These are phyloP conservation scores for Leccinum pachyderme DNA, from an alignment of 1,284 basidiomycete genomes.

Conservation along the genomic window DNA sequence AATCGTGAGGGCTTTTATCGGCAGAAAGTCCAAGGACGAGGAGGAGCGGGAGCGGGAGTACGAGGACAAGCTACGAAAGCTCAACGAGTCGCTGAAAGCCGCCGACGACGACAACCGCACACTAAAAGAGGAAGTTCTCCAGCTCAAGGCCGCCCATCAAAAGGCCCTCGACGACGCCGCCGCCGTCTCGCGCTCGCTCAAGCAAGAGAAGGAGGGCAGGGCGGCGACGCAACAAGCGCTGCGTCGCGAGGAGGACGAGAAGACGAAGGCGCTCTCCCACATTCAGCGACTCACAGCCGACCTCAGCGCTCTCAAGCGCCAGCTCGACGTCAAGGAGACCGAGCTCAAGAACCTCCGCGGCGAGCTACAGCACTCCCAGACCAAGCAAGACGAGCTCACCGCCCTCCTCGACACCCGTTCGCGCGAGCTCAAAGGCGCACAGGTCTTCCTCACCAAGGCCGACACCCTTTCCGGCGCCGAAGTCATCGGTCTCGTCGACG, in stretches of 20 bases:
- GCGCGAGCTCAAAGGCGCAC: conserved; percentile 44
- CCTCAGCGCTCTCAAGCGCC: conserved; percentile 18
- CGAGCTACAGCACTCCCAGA: conserved; percentile 26
- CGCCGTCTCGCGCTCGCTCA: conserved; percentile 14
- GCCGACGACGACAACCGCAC: conserved; percentile 16
- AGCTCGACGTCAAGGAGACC: conserved; percentile 22
- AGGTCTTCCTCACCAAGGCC: conserved; percentile 45
- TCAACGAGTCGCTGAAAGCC: conserved; percentile 12
- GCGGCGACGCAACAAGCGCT: conserved; percentile 14
- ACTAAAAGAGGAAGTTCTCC: conserved; percentile 17
- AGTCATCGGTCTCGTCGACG: conserved; percentile 43
- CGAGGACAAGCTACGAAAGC: conserved; percentile 11
- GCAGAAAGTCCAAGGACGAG: conserved; percentile 17
- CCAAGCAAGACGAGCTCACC: conserved; percentile 33
- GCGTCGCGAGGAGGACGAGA: conserved; percentile 24
- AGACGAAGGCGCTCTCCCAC: conserved; percentile 5
- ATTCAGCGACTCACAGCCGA: conserved; percentile 20
- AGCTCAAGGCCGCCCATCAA: conserved; percentile 9
- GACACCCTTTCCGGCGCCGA: conserved; percentile 48
- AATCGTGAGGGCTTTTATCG: not conserved
- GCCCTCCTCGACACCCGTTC: conserved; percentile 41
- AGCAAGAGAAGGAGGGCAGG: conserved; percentile 15
- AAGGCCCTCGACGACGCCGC: conserved; percentile 11
- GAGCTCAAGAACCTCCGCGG: conserved; percentile 29
- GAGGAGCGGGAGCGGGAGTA: conserved; percentile 20